Conservation (phyloP, 2,329 filamentous ascomycete species). For the Colletotrichum sp. region DNA sequence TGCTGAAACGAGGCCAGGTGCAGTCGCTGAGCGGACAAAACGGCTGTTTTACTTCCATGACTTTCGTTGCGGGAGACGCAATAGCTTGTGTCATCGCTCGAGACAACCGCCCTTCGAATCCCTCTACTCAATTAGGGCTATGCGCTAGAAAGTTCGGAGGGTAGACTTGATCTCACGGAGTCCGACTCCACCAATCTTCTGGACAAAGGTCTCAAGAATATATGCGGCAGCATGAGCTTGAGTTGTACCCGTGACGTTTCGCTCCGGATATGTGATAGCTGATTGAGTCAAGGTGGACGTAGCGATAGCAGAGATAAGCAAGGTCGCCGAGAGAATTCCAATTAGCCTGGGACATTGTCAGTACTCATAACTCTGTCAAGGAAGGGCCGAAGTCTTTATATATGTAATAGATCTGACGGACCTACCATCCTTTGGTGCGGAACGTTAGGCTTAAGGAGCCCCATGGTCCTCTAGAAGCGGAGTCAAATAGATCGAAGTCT, state of each 20-base stretch:
- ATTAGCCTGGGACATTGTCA: too few relatives aligned
- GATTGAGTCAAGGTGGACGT: neutral
- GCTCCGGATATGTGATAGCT: neutral
- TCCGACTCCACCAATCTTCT: too few relatives aligned
- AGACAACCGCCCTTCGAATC: neutral
- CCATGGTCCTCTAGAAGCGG: constrained; percentile 21
- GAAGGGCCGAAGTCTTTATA: too few relatives aligned
- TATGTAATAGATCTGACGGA: too few relatives aligned
- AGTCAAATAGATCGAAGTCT: constrained; percentile 26
- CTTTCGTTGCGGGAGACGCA: neutral
- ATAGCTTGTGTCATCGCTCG: neutral
- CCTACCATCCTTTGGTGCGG: neutral
- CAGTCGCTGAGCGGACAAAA: neutral
- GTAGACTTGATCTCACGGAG: neutral
- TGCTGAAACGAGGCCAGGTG: neutral
- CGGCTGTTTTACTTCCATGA: neutral
- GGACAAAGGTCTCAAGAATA: too few relatives aligned
- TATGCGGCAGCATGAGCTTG: neutral
- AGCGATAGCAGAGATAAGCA: neutral
- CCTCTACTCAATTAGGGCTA: neutral
- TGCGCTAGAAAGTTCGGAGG: too few relatives aligned
- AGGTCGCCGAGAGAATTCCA: neutral
- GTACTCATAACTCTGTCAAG: too few relatives aligned
- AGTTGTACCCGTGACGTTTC: neutral
- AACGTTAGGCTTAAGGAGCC: neutral